Conservation (phyloP, 2,329 filamentous ascomycete genomes). For the Colletotrichum lindemuthianum region DNA sequence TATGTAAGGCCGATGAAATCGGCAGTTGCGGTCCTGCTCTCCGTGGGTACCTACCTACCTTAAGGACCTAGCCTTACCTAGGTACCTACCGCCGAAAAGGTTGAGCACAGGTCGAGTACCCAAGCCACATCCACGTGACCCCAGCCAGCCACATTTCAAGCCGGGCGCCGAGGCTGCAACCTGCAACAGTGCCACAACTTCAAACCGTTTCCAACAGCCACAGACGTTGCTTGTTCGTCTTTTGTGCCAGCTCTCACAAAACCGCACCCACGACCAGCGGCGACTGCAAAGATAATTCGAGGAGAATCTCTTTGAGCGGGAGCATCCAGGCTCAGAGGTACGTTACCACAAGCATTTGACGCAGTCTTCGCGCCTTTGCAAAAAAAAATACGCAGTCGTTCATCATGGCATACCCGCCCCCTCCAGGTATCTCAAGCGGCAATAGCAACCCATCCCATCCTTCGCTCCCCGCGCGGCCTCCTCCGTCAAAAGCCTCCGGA, state of each 20-base stretch:
- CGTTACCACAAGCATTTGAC: conserved; percentile 46
- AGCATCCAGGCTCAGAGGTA: conserved; percentile 60
- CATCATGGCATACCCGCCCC: conserved; percentile 88
- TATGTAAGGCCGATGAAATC: conserved; percentile 14
- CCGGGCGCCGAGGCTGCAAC: conserved; percentile 23
- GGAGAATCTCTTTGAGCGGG: conserved; percentile 46
- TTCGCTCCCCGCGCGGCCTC: conserved; percentile 82
- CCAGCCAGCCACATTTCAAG: conserved; percentile 7
- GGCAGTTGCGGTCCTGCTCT: conserved; percentile 9
- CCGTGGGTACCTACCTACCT: too few species aligned
- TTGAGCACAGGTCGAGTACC: too few species aligned
- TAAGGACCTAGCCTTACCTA: too few species aligned
- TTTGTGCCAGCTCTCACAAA: conserved; percentile 21
- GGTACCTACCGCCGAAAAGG: background rate
- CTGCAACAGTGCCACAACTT: conserved; percentile 5
- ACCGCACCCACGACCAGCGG: conserved; percentile 1
- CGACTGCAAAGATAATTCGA: conserved; percentile 19
- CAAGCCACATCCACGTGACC: conserved; percentile 22
- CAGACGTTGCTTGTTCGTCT: conserved; percentile 4
- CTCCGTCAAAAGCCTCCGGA: conserved; percentile 61
- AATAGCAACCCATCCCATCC: conserved; percentile 56
- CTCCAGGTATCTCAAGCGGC: conserved; percentile 75
- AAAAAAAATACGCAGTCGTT: conserved; percentile 52
- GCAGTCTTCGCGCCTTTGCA: conserved; percentile 20
- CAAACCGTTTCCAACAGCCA: background rate